These are phyloP conservation scores for Oidium heveae DNA, from an alignment of 2,329 filamentous ascomycete genomes.

Conservation along the genomic window DNA sequence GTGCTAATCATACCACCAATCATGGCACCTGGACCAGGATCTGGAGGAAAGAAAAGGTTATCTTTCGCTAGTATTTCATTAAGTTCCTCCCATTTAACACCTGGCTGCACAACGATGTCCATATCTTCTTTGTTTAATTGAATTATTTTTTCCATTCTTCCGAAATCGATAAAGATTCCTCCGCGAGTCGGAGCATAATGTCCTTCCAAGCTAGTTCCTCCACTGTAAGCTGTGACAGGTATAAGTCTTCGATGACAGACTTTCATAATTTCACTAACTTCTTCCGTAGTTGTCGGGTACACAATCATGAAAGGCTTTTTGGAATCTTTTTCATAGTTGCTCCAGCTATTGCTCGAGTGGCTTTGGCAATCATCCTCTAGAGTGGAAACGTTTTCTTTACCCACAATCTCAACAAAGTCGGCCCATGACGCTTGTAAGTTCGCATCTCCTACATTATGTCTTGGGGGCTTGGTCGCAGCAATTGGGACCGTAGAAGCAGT, in stretches of 20 bases:
- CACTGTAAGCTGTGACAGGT: conserved; percentile 67
- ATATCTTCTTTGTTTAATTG: conserved; percentile 52
- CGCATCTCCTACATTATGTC: conserved; percentile 31
- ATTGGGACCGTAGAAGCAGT: conserved; percentile 34
- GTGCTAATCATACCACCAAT: conserved; percentile 77
- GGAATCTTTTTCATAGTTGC: conserved; percentile 23
- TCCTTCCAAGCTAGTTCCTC: conserved; percentile 73
- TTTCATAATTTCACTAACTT: conserved; percentile 73
- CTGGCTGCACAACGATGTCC: conserved; percentile 55
- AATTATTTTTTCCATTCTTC: conserved; percentile 60
- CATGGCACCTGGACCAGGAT: conserved; percentile 75
- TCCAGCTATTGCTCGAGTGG: conserved; percentile 38
- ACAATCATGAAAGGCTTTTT: conserved; percentile 43
- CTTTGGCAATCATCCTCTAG: conserved; percentile 25
- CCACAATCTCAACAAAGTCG: conserved; percentile 39
- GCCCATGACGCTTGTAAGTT: conserved; percentile 45
- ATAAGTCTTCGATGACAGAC: conserved; percentile 59
- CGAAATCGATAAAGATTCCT: conserved; percentile 69
- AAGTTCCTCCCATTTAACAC: conserved; percentile 64
- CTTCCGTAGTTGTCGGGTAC: conserved; percentile 51
- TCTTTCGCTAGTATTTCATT: conserved; percentile 52
- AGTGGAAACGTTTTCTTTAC: conserved; percentile 39
- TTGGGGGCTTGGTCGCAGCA: conserved; percentile 21
- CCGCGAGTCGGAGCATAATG: conserved; percentile 65
- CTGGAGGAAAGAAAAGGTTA: conserved; percentile 74